Conservation (phyloP, 805 yeast genomes). For the Candida oleophila region DNA sequence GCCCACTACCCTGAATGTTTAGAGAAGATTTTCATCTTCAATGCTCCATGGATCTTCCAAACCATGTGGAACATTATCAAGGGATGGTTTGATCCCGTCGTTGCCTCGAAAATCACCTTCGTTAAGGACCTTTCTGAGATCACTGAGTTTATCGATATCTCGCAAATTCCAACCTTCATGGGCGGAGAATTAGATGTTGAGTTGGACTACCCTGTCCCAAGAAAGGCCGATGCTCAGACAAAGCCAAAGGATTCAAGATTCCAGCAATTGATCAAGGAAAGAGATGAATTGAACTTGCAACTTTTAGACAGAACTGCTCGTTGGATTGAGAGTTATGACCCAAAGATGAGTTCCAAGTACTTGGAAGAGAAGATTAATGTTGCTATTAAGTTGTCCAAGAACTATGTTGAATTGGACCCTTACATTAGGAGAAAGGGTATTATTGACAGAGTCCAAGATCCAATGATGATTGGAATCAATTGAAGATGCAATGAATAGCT, state of each 20-base stretch:
- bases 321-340: conserved; percentile 72
- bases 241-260: conserved; percentile 38
- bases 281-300: conserved; percentile 51
- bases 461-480: neutral
- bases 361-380: conserved; percentile 54
- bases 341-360: conserved; percentile 46
- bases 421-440: conserved; percentile 76
- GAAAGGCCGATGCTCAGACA: conserved; percentile 47
- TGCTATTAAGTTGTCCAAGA: conserved; percentile 53
- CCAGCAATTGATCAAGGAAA: conserved; percentile 45
- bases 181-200: conserved; percentile 68
- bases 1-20: conserved; percentile 95
- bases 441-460: conserved; percentile 57
- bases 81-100: conserved; percentile 95
- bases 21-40: conserved; percentile 80
- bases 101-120: conserved; percentile 85
- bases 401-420: conserved; percentile 74
- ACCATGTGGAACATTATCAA: conserved; percentile 93
- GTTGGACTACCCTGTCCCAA: conserved; percentile 62
- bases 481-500: too few species aligned
- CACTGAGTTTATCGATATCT: conserved; percentile 54
- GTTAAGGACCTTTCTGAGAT: conserved; percentile 72
- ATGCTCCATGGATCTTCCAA: conserved; percentile 95
- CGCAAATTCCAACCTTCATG: conserved; percentile 63
- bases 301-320: conserved; percentile 65